Evolutionary conservation across 108 stramenopile genomes (phyloP).

Genomic region (Epipyxis sp.): DNA sequence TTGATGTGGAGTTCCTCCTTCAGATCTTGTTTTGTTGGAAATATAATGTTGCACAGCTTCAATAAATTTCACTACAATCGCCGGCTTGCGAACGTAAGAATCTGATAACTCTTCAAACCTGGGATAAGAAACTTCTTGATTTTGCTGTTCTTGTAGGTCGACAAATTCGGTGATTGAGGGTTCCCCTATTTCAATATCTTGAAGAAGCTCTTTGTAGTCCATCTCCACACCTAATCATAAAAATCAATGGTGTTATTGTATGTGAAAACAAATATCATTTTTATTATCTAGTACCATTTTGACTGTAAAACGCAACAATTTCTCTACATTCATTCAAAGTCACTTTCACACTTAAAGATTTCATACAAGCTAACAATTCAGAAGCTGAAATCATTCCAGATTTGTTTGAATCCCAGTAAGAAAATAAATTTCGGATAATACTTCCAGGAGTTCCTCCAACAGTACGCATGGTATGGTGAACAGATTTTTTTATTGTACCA

Average conservation of each 20-base stretch:
- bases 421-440: constrained; percentile 18
- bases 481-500: constrained; percentile 13
- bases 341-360: background rate
- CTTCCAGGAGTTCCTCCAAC: constrained; percentile 26
- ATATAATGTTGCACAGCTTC: constrained; percentile 22
- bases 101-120: background rate
- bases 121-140: no score
- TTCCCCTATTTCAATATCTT: background rate
- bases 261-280: no score
- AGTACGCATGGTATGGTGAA: background rate
- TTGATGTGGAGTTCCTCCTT: constrained; percentile 14
- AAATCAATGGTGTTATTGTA: no score
- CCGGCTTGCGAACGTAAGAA: background rate
- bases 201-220: constrained; percentile 3
- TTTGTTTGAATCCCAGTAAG: constrained; percentile 28
- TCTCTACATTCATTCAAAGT: background rate
- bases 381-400: background rate
- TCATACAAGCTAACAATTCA: background rate
- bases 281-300: no score
- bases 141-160: no score
- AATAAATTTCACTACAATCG: constrained; percentile 22
- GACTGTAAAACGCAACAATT: background rate
- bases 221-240: no score
- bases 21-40: background rate
- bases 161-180: background rate